These are phyloP conservation scores for Abrus pulchellus DNA, from an alignment of 306 rosid species.

Conservation along the genomic window DNA sequence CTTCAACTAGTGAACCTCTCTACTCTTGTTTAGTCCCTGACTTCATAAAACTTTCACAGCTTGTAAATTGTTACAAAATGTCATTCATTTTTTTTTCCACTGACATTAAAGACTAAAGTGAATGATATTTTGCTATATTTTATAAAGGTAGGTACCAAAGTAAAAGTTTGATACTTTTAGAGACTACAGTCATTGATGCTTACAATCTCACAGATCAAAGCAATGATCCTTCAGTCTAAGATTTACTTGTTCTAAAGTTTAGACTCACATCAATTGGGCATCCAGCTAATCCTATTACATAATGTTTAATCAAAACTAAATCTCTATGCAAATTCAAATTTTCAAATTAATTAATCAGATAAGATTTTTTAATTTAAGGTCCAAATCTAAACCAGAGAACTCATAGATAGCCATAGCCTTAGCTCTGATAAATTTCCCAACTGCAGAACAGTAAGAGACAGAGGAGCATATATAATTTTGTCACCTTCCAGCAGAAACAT, in stretches of 20 bases:
- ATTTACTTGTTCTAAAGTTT: neutral
- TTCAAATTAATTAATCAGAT: neutral
- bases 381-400: neutral
- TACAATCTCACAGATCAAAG: neutral
- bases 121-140: neutral
- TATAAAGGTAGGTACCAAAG: neutral
- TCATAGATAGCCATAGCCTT: neutral
- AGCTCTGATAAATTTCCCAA: neutral
- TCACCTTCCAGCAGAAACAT: slow-evolving; percentile 18
- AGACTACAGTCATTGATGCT: neutral
- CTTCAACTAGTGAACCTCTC: no score
- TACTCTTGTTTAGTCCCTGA: neutral
- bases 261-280: neutral
- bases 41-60: neutral
- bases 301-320: neutral
- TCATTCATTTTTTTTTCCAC: neutral
- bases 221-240: neutral
- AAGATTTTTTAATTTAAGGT: neutral
- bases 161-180: no score
- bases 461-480: neutral
- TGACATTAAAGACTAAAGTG: neutral
- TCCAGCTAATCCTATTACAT: neutral
- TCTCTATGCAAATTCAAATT: neutral
- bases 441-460: neutral
- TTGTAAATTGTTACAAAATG: neutral